phyloP scores from a whole-genome alignment of 2,329 filamentous ascomycete genomes.

The Aspergillus puulaauensis region DNA sequence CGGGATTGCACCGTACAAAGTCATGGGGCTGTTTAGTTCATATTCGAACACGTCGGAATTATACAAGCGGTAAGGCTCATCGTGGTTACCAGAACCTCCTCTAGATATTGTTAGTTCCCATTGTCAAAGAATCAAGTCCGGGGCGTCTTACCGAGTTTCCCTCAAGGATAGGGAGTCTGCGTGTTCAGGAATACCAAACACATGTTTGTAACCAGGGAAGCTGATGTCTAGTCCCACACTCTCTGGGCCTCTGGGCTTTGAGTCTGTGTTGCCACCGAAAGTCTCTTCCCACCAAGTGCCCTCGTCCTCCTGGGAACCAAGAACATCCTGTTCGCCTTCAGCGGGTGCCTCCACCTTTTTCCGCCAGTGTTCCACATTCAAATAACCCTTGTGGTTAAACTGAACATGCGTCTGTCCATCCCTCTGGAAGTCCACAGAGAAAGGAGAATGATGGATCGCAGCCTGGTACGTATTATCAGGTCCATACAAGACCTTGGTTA shows the following conservation, averaged over 20 bases:
- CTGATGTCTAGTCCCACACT: conserved; percentile 87
- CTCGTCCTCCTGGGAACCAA: conserved; percentile 53
- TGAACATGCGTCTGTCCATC: conserved; percentile 80
- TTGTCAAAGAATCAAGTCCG: background rate
- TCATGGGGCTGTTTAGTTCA: conserved; percentile 96
- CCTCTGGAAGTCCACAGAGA: conserved; percentile 81
- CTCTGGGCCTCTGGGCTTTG: conserved; percentile 92
- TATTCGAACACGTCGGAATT: conserved; percentile 99
- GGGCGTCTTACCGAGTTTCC: conserved; percentile 65
- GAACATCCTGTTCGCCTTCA: conserved; percentile 48
- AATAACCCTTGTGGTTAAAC: conserved; percentile 82
- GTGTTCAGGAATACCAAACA: conserved; percentile 93
- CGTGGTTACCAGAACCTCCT: conserved; percentile 80
- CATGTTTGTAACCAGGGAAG: conserved; percentile 87
- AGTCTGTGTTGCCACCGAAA: conserved; percentile 93
- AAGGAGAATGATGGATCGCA: conserved; percentile 78
- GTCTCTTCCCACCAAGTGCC: conserved; percentile 97
- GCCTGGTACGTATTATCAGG: conserved; percentile 75
- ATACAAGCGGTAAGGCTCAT: conserved; percentile 90
- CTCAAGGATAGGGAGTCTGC: conserved; percentile 83
- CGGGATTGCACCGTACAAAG: conserved; percentile 92
- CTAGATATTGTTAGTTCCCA: conserved; percentile 33
- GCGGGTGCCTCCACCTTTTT: conserved; percentile 72
- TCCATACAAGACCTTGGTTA: conserved; percentile 76
- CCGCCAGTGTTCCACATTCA: conserved; percentile 97